phyloP scores from a whole-genome alignment of 192 early-diverging fungal genomes.

The Backusella macrospora region DNA sequence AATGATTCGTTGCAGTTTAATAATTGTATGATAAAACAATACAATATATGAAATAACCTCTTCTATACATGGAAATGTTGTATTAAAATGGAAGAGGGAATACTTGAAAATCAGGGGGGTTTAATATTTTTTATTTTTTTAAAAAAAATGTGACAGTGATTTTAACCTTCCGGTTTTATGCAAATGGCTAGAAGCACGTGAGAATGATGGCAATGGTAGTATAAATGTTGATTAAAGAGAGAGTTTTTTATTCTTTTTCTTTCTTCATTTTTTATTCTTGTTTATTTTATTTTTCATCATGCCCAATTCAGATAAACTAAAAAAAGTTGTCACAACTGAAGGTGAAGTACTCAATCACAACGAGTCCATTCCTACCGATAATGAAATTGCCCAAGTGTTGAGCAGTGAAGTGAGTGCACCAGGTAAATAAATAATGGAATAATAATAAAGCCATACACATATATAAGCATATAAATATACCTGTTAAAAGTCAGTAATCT shows the following conservation, averaged over 20 bases:
- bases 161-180: neutral
- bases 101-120: neutral
- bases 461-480: neutral
- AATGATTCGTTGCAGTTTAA: neutral
- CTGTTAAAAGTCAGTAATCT: neutral
- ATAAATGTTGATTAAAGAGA: neutral
- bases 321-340: neutral
- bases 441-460: neutral
- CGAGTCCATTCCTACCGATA: neutral
- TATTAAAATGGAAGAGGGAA: neutral
- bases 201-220: neutral
- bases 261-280: neutral
- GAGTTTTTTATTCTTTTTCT: neutral
- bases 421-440: neutral
- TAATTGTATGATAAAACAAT: neutral
- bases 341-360: neutral
- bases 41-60: constrained; percentile 8
- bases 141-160: neutral
- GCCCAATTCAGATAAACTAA: neutral
- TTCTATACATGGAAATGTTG: constrained; percentile 2
- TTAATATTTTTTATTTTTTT: neutral
- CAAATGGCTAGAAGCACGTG: neutral
- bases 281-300: neutral
- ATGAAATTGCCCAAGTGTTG: neutral
- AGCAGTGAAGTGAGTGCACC: neutral